phyloP scores from a whole-genome alignment of 345 rosid genomes.

The Pistacia atlantica region DNA sequence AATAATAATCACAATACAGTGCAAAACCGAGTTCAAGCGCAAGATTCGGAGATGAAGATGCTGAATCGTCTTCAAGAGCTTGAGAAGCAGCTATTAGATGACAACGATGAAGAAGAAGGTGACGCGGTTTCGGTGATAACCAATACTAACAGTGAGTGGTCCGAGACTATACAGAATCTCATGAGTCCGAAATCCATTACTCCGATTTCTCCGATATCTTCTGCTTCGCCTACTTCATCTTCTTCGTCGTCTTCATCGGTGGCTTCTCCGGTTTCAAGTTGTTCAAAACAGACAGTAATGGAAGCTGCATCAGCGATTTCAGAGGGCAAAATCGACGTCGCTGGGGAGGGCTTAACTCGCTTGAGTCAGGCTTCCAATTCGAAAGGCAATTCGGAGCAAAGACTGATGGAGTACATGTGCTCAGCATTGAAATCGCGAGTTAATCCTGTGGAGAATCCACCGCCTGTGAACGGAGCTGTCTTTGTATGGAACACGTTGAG shows the following conservation, averaged over 20 bases:
- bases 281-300: conserved; percentile 56
- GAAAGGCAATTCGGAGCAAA: conserved; percentile 72
- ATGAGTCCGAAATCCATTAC: conserved; percentile 44
- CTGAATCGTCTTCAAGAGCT: conserved; percentile 75
- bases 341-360: conserved; percentile 65
- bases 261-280: conserved; percentile 51
- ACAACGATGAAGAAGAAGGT: conserved; percentile 59
- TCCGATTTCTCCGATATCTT: conserved; percentile 57
- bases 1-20: conserved; percentile 26
- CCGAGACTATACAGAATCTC: conserved; percentile 66
- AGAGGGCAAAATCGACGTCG: conserved; percentile 66
- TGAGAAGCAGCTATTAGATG: conserved; percentile 78
- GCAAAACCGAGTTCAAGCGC: conserved; percentile 29
- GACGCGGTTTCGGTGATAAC: conserved; percentile 81
- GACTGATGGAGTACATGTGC: conserved; percentile 59
- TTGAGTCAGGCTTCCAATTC: conserved; percentile 49
- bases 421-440: conserved; percentile 65
- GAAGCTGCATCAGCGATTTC: conserved; percentile 80
- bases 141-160: conserved; percentile 76
- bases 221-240: conserved; percentile 66
- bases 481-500: conserved; percentile 50
- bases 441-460: conserved; percentile 43
- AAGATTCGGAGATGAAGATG: conserved; percentile 70
- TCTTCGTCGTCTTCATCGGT: conserved; percentile 67
- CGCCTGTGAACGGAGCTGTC: conserved; percentile 63